phyloP scores from a whole-genome alignment of 1,284 basidiomycete genomes.

The Sporisorium reilianum region DNA sequence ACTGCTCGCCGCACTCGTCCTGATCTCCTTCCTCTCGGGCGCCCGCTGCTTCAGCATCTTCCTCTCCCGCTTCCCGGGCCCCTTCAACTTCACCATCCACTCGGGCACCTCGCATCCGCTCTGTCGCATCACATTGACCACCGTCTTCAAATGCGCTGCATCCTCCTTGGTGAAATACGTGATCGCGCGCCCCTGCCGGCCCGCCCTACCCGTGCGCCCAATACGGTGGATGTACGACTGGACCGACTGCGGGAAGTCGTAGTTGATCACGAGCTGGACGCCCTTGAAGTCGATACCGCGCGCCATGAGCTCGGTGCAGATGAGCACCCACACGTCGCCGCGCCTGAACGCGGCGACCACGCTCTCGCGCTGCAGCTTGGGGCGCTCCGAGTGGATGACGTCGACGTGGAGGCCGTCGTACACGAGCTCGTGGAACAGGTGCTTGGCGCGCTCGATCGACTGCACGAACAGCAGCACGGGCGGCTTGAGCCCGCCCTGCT shows the following conservation, averaged over 20 bases:
- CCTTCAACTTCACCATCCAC: constrained; percentile 73
- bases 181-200: constrained; percentile 87
- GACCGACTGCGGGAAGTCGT: constrained; percentile 73
- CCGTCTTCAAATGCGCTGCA: constrained; percentile 89
- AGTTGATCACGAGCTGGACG: constrained; percentile 90
- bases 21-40: constrained; percentile 74
- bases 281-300: constrained; percentile 98
- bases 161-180: constrained; percentile 97
- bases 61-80: constrained; percentile 88
- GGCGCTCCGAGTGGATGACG: constrained; percentile 89
- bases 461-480: constrained; percentile 94
- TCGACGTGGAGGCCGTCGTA: constrained; percentile 89
- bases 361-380: constrained; percentile 86
- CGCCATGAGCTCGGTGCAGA: constrained; percentile 73
- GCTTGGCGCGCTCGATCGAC: constrained; percentile 88
- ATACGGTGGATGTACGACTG: constrained; percentile 97
- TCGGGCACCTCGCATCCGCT: constrained; percentile 75
- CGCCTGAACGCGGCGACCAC: constrained; percentile 78
- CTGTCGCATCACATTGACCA: constrained; percentile 92
- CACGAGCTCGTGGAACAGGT: constrained; percentile 86
- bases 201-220: constrained; percentile 94
- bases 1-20: constrained; percentile 57
- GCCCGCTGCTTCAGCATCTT: constrained; percentile 81
- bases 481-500: constrained; percentile 84
- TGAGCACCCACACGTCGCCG: constrained; percentile 71